Evolutionary conservation across 1,284 basidiomycete genomes (phyloP).

Genomic region (Puccinia polysora): DNA sequence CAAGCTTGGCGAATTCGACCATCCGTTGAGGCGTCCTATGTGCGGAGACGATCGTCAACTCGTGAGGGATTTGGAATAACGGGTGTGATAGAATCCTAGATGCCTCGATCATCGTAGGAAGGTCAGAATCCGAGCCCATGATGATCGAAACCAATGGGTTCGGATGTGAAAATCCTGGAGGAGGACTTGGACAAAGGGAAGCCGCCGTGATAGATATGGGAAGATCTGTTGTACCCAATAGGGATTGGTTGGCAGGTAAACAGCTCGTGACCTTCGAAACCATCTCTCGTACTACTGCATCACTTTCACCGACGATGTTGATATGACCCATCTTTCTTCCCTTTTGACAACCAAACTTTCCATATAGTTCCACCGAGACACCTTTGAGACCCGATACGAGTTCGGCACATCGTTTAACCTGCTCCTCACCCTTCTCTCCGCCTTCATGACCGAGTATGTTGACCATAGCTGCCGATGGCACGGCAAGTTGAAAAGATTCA

Average conservation of each 20-base stretch:
- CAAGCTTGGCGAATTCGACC: conserved; percentile 73
- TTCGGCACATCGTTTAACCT: conserved; percentile 59
- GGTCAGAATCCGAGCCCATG: conserved; percentile 98
- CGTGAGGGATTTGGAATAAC: conserved; percentile 77
- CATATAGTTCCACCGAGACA: conserved; percentile 82
- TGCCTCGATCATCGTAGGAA: conserved; percentile 85
- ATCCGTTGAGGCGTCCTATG: conserved; percentile 89
- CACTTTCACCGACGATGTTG: conserved; percentile 77
- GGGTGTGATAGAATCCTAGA: conserved; percentile 69
- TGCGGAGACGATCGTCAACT: conserved; percentile 91
- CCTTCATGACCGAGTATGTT: conserved; percentile 78
- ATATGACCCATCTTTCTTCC: conserved; percentile 98
- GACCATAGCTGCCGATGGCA: conserved; percentile 84
- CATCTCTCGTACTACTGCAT: conserved; percentile 67
- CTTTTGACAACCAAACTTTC: conserved; percentile 79
- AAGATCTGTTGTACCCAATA: too few relatives aligned
- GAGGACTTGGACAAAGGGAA: not conserved
- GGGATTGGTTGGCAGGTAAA: conserved; percentile 53
- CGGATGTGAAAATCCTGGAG: conserved; percentile 58
- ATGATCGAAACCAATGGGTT: conserved; percentile 86
- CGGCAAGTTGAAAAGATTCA: conserved; percentile 72
- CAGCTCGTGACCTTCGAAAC: conserved; percentile 65
- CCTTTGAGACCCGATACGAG: conserved; percentile 67
- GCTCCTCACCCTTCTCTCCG: conserved; percentile 58
- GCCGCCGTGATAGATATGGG: not conserved